phyloP scores from a whole-genome alignment of 306 rosid genomes.

The Psophocarpus tetragonolobus region DNA sequence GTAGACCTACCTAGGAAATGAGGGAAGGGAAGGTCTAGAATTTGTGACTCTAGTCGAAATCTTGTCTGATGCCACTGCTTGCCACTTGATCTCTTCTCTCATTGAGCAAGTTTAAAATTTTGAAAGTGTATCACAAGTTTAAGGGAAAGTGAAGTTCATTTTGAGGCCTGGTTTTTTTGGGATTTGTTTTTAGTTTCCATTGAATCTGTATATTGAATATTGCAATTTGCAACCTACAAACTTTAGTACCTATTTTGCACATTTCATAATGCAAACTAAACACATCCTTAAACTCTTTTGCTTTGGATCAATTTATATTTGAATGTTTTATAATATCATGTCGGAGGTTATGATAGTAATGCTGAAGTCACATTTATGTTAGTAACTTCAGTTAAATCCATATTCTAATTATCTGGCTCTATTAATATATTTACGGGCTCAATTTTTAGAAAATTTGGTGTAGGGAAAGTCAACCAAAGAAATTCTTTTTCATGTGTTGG shows the following conservation, averaged over 20 bases:
- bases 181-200: background rate
- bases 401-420: background rate
- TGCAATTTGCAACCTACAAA: background rate
- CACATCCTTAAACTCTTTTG: background rate
- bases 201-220: background rate
- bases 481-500: background rate
- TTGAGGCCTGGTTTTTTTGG: background rate
- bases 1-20: conserved; percentile 8
- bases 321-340: background rate
- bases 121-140: background rate
- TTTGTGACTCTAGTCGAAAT: background rate
- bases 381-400: conserved; percentile 2
- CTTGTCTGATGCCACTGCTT: background rate
- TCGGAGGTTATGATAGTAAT: background rate
- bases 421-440: background rate
- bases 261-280: background rate
- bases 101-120: background rate
- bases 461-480: background rate
- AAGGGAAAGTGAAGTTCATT: background rate
- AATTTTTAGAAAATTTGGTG: background rate
- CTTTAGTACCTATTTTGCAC: background rate
- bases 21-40: background rate
- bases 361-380: background rate
- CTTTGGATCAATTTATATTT: conserved; percentile 11
- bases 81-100: background rate